These are phyloP conservation scores for Aegilops tauschii DNA, from an alignment of 176 grass and related monocot species.

Conservation along the genomic window DNA sequence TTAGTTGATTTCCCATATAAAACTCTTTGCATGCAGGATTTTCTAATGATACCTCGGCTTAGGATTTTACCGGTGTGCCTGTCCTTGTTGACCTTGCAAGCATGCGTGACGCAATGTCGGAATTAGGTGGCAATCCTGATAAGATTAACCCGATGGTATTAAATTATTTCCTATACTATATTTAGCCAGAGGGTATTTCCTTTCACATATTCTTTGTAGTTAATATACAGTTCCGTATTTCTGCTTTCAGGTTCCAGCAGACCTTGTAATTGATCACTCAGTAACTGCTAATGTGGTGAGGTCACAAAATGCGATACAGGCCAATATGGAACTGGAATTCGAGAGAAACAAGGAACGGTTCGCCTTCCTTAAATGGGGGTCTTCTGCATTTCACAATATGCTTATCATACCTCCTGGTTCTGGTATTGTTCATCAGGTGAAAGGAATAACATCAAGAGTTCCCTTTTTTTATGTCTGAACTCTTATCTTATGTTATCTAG, in stretches of 20 bases:
- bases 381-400: conserved; percentile 70
- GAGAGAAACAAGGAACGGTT: conserved; percentile 66
- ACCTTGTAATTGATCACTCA: conserved; percentile 78
- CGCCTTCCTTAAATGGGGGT: conserved; percentile 68
- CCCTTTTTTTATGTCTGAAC: neutral
- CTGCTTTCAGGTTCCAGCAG: neutral
- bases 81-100: conserved; percentile 3
- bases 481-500: neutral
- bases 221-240: neutral
- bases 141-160: neutral
- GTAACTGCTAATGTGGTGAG: conserved; percentile 71
- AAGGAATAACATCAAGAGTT: neutral
- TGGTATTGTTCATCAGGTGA: conserved; percentile 78
- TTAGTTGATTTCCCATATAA: neutral
- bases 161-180: neutral
- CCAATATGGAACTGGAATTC: conserved; percentile 71
- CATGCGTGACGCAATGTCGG: neutral
- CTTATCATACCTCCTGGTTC: conserved; percentile 61
- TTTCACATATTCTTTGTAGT: neutral
- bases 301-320: conserved; percentile 50
- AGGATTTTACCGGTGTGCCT: neutral
- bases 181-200: neutral
- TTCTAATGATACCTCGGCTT: neutral
- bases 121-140: neutral
- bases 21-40: neutral